Base-by-base conservation (phyloP, 495 filamentous ascomycete genomes). In the Aspergillus hancockii region DNA sequence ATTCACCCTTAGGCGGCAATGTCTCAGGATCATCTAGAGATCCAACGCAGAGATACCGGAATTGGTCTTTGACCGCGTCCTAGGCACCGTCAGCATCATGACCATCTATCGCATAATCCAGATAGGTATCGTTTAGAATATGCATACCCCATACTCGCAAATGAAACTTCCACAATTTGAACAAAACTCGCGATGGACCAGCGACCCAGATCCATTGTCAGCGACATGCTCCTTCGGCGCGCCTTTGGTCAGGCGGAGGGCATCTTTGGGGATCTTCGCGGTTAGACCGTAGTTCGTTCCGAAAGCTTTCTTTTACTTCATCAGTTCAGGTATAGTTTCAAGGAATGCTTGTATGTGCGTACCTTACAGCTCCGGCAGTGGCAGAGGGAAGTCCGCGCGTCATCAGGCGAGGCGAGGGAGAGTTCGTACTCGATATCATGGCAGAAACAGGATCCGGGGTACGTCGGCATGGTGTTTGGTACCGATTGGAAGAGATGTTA, bases 1-100 rank as follows among this genome's bases (percentile, higher is more conserved):
- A 90, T 65, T 90, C 87, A 0, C 84, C 87, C 69, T 87, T 89
- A 0, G 87, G 86, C 22, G 84, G 83, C 28, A 88, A 63, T 45
- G 75, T 78, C 25, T 80, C 80, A 0, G 85, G 79, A 56, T 88
- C 78, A 59, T 90, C 86, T n/a, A 90, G 63, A 2, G 83, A 83
- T 1, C 87, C 86, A 51, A 83, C 83, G 66, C 83, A 81, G 52
- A 90, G 72, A 60, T 88, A 90, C 0, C 82, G 78, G 59, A 86
- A 88, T 22, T 80, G 65, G 43, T 84, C 75, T 22, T 82, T 84
- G 8, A 78, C 82, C 13, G 75, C 70, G 57, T 82, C 79, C 81
- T 85, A 32, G 36, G 13, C 16, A 30, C 4, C 3, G 12, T 70
- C 18, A 66, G 43, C 53, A 25, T 21, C 6, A 6, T 3, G 25